Evolutionary conservation across 768 basidiomycete species (phyloP), one percentile per base, ranked within the genome.

Genomic region (Auricularia cornea): DNA sequence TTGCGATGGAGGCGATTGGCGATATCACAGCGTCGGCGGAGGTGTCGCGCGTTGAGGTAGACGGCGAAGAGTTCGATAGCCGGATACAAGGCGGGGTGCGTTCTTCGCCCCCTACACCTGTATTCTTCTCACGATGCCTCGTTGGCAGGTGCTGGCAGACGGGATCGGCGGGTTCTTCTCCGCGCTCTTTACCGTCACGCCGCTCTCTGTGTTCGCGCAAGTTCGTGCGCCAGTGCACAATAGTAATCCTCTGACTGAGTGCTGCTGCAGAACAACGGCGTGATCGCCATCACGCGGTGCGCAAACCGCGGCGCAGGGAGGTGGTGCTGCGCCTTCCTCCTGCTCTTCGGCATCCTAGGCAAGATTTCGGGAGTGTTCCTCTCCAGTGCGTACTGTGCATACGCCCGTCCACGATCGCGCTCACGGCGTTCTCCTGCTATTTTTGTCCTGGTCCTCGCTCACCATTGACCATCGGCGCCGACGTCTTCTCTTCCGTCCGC

Each of bases 321-420:
- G 23, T 89, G 86, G 83, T 93, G 90, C 68, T 90, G 89, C 69
- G 72, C 72, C 64, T 90, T 93, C 79, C 82, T 92, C 69, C 86
- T 93, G 68, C 72, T 92, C 18, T 91, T 90, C 65, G 92, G 91
- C 11, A 74, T 90, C 56, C 77, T 94, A 3, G 91, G 90, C 51
- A 94, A 93, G 72, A 75, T 93, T 51, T 87, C 90, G 2, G 91
- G 91, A 0, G 83, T 92, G 51, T 90, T 94, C 75, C 82, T 94
- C 20, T 84, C 90, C 1, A 92, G 82, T 80, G 66, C 52, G 81
- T 75, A 14, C 48, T 32, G 41, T 31, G 41, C 8, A 8, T 38
- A 5, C 5, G 16, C 23, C 10, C 16, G n/a, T n/a, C n/a, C n/a
- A n/a, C n/a, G n/a, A n/a, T n/a, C 3, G 1, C 51, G 11, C 29